Evolutionary conservation across 331 rosid genomes (phyloP).

Genomic region (Arachis monticola): DNA sequence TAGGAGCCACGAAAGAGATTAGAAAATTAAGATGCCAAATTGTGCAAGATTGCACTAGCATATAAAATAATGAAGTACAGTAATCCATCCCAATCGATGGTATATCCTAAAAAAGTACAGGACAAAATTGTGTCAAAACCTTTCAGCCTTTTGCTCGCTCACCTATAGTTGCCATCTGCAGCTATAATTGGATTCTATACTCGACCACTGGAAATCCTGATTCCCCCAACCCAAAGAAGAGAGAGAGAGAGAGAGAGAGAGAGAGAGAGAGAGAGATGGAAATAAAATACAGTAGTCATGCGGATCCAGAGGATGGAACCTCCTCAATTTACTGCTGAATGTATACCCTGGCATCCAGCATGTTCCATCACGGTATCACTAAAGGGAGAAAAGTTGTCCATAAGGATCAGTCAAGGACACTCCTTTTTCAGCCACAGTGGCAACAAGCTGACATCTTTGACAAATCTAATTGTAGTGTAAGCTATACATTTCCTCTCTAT

Average conservation of each 20-base stretch:
- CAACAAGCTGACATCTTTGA: slow-evolving; percentile 45
- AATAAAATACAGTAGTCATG: slow-evolving; percentile 1
- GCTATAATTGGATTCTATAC: slow-evolving; percentile 31
- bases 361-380: slow-evolving; percentile 37
- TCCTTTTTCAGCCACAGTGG: slow-evolving; percentile 34
- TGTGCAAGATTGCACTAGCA: slow-evolving; percentile 31
- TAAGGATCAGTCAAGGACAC: slow-evolving; percentile 25
- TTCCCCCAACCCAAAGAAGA: background rate
- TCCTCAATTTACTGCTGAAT: slow-evolving; percentile 36
- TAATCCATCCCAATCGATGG: slow-evolving; percentile 31
- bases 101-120: slow-evolving; percentile 34
- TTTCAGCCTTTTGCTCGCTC: slow-evolving; percentile 35
- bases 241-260: too few species aligned
- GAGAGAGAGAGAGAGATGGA: too few species aligned
- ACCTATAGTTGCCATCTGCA: slow-evolving; percentile 37
- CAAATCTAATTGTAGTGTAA: slow-evolving; percentile 42
- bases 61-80: slow-evolving; percentile 32
- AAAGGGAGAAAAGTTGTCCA: slow-evolving; percentile 30
- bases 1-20: background rate
- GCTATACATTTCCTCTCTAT: slow-evolving; percentile 59
- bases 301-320: slow-evolving; percentile 34
- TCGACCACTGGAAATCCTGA: slow-evolving; percentile 8
- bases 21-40: slow-evolving; percentile 23
- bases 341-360: slow-evolving; percentile 28
- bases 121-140: slow-evolving; percentile 51